phyloP scores from a whole-genome alignment of 2,329 filamentous ascomycete species.

The Akanthomyces muscarius region DNA sequence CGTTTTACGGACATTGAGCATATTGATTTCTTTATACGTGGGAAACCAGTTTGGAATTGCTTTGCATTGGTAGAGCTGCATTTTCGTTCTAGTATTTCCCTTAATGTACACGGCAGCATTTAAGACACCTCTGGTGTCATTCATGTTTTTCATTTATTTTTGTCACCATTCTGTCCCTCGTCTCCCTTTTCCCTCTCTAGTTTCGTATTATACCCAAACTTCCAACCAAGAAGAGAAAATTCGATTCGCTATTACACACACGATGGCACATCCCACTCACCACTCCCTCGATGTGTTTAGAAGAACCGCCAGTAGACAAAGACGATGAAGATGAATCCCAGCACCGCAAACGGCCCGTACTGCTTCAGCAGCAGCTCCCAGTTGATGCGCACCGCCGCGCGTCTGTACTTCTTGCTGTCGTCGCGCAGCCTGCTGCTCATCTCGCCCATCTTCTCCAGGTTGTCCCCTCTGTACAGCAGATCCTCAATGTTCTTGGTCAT shows the following conservation, averaged over 20 bases:
- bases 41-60: not conserved
- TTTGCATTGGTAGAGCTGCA: not conserved
- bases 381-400: conserved; percentile 91
- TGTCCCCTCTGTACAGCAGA: conserved; percentile 89
- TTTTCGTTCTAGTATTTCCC: not conserved
- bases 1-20: conserved; percentile 4
- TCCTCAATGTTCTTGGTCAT: conserved; percentile 99
- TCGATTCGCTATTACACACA: conserved; percentile 3
- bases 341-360: conserved; percentile 83
- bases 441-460: conserved; percentile 94
- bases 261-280: not conserved
- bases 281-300: conserved; percentile 36
- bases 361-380: conserved; percentile 96
- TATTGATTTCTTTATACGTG: conserved; percentile 13
- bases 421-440: conserved; percentile 82
- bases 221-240: not conserved
- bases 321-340: conserved; percentile 77
- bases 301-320: conserved; percentile 95
- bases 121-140: not conserved
- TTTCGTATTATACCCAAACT: conserved; percentile 4
- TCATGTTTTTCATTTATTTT: not conserved
- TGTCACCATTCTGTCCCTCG: not conserved
- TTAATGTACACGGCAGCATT: not conserved
- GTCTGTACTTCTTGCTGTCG: conserved; percentile 90
- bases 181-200: not conserved